Conservation (phyloP, 2,329 filamentous ascomycete genomes). For the Penicillium crustosum region DNA sequence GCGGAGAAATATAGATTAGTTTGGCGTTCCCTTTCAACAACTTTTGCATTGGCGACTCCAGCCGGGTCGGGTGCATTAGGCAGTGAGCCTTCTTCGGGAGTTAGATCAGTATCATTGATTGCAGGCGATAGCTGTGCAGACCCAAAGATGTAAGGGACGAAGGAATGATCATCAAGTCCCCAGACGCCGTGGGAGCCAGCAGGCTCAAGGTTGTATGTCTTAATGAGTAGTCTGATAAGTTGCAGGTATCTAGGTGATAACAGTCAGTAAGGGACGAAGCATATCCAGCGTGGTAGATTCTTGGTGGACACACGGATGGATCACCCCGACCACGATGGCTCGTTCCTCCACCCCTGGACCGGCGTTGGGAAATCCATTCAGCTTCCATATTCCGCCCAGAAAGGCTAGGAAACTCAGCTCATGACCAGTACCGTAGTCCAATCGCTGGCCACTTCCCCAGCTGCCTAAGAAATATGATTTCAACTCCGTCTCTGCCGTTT, state of each 20-base stretch:
- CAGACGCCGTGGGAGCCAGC: constrained; percentile 96
- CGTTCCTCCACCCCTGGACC: constrained; percentile 62
- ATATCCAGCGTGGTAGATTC: background rate
- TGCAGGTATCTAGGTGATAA: constrained; percentile 63
- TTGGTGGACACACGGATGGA: constrained; percentile 69
- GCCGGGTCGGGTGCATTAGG: constrained; percentile 68
- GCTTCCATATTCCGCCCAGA: constrained; percentile 84
- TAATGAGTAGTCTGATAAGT: constrained; percentile 78
- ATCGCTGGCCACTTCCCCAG: constrained; percentile 82
- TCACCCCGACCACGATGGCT: constrained; percentile 74
- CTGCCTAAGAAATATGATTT: constrained; percentile 76
- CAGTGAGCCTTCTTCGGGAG: constrained; percentile 77
- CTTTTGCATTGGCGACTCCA: constrained; percentile 63
- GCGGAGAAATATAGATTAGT: constrained; percentile 91
- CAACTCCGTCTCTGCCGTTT: constrained; percentile 65
- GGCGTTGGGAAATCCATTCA: constrained; percentile 71
- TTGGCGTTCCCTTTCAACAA: constrained; percentile 65
- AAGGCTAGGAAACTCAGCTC: constrained; percentile 95
- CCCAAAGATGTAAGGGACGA: constrained; percentile 90
- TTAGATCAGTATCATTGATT: constrained; percentile 61
- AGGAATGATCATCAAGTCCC: constrained; percentile 97
- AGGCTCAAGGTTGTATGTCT: constrained; percentile 89
- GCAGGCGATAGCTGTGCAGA: constrained; percentile 84
- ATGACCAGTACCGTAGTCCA: constrained; percentile 96
- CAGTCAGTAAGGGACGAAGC: constrained; percentile 12